These are phyloP conservation scores for Phytopythium ostracodes DNA, from an alignment of 352 stramenopile genomes.

Conservation along the genomic window DNA sequence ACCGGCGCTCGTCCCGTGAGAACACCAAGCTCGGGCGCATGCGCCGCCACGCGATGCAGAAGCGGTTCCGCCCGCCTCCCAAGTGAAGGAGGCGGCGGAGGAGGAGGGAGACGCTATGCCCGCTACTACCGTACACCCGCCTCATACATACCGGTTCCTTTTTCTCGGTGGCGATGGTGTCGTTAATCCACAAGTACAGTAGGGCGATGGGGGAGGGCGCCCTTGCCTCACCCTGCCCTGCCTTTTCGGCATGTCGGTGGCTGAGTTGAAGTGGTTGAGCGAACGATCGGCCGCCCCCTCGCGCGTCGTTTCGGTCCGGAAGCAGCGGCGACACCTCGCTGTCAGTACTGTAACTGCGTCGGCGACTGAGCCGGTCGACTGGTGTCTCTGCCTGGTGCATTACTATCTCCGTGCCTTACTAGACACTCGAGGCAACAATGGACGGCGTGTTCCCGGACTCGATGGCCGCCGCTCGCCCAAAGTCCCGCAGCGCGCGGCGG, in stretches of 20 bases:
- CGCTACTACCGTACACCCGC: no score
- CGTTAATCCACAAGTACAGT: not conserved
- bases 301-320: no score
- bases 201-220: no score
- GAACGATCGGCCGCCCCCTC: no score
- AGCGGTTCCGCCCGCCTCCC: slow-evolving; percentile 34
- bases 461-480: slow-evolving; percentile 16
- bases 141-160: not conserved
- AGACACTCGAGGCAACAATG: not conserved
- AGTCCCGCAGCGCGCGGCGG: slow-evolving; percentile 28
- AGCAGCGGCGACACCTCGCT: no score
- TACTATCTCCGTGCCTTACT: no score
- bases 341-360: no score
- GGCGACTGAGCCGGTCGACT: not conserved
- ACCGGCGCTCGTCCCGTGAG: slow-evolving; percentile 41
- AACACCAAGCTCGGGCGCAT: slow-evolving; percentile 45
- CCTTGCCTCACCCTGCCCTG: not conserved
- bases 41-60: slow-evolving; percentile 36
- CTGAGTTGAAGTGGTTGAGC: not conserved
- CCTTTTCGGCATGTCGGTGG: not conserved
- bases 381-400: not conserved
- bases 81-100: no score
- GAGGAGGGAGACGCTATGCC: no score
- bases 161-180: not conserved
- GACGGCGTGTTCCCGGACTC: not conserved